Evolutionary conservation across 768 basidiomycete species (phyloP), one percentile per base, ranked within the genome.

Genomic region (Auricularia cornea): DNA sequence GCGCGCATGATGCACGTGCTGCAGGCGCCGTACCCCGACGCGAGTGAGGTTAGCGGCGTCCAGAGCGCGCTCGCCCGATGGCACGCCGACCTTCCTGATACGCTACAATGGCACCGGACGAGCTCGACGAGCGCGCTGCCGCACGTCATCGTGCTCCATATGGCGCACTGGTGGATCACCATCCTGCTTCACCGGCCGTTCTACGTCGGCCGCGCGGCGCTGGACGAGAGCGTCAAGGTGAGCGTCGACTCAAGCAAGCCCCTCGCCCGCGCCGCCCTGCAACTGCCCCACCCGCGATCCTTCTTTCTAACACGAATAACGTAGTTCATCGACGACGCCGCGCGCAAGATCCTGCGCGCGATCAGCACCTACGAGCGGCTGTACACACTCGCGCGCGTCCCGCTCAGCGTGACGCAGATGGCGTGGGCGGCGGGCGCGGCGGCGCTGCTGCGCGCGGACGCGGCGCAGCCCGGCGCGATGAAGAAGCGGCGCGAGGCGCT

Each of bases 121-220:
- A 84, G 65, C 75, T 84, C 35, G 79, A 83, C 59, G 75, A 80
- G 77, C 11, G 78, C 82, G 12, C 79, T 80, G 0, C 83, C 83
- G 0, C 84, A 85, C 63, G 75, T 81, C 30, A 72, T 86, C 31
- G 82, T 82, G 78, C 74, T 85, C 63, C 83, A 86, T 65, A 73
- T 81, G 31, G 75, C 79, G 11, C 84, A 83, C 68, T 82, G 82
- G 78, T 85, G 84, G 81, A 71, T 81, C 20, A 79, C 81, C 65
- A 83, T 87, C 35, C 78, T 87, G 20, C 78, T 87, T 0, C 83
- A 86, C 64, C 78, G 85, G 2, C 84, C 84, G 0, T 78, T 76
- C 67, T 78, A 76, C 66, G 26, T 26, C 3, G 54, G 54, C 54
- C 12, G 23, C 1, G 10, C 8, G 12, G 54, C 12, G 30, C 14